Evolutionary conservation across 139 green algal genomes (phyloP).

Genomic region (Raphidocelis subcapitata): DNA sequence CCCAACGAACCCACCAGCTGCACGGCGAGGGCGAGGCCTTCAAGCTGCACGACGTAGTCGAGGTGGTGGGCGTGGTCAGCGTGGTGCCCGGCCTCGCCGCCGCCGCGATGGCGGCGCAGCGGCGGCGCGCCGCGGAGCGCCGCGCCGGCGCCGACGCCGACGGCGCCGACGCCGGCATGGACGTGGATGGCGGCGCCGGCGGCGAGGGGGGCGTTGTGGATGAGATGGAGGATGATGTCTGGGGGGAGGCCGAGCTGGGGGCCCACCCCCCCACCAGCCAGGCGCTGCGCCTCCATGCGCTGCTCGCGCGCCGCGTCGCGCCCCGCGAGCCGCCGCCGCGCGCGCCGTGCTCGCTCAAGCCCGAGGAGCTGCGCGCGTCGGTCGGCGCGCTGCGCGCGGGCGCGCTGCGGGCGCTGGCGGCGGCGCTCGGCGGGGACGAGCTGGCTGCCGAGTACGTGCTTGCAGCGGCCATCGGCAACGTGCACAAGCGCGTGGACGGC

Average conservation of each 20-base stretch:
- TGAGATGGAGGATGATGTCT: conserved; percentile 7
- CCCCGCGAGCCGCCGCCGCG: neutral
- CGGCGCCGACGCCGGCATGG: neutral
- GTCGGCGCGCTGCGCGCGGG: neutral
- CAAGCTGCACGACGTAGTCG: conserved; percentile 63
- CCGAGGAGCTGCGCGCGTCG: neutral
- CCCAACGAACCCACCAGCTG: conserved; percentile 27
- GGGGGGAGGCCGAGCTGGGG: conserved; percentile 35
- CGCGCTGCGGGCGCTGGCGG: conserved; percentile 39
- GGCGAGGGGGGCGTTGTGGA: conserved; percentile 1
- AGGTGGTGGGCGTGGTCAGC: conserved; percentile 60
- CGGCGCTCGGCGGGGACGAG: conserved; percentile 60
- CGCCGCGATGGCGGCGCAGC: neutral
- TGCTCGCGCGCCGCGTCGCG: conserved; percentile 5
- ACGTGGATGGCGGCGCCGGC: neutral
- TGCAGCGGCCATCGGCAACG: conserved; percentile 50
- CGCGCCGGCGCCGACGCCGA: neutral
- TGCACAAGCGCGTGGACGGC: conserved; percentile 5
- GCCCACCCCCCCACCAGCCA: conserved; percentile 56
- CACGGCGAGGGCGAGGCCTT: conserved; percentile 46
- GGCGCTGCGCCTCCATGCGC: conserved; percentile 54
- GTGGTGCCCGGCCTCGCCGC: conserved; percentile 5
- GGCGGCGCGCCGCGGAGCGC: neutral
- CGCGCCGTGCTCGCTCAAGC: neutral
- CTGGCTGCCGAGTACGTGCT: conserved; percentile 80